These are phyloP conservation scores for Saccharomyces jurei DNA, from an alignment of 805 yeast genomes.

Conservation along the genomic window DNA sequence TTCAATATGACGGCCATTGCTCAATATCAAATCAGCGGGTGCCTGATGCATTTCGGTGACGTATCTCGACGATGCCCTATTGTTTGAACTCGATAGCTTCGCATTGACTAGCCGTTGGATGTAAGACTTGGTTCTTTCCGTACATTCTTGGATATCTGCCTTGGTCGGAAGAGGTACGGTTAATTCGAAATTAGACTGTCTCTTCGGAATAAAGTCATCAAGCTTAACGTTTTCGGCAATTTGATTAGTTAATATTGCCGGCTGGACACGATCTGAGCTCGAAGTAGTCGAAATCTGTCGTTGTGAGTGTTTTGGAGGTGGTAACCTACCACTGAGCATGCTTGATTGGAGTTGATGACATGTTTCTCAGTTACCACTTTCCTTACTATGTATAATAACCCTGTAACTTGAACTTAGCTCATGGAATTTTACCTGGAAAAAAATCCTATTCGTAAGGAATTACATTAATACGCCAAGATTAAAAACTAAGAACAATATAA, in stretches of 20 bases:
- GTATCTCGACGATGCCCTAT: background rate
- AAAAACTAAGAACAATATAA: background rate
- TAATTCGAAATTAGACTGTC: conserved; percentile 37
- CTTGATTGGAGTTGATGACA: background rate
- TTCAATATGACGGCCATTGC: background rate
- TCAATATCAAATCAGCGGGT: background rate
- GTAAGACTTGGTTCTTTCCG: conserved; percentile 43
- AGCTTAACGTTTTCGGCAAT: conserved; percentile 31
- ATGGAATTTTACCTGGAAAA: background rate
- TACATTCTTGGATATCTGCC: conserved; percentile 39
- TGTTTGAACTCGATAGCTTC: background rate
- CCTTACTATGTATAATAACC: background rate
- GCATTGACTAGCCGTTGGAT: background rate
- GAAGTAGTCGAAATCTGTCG: background rate
- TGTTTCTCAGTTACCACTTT: background rate
- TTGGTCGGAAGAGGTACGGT: conserved; percentile 39
- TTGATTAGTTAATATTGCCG: background rate
- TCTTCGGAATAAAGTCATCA: conserved; percentile 53
- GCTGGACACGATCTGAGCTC: background rate
- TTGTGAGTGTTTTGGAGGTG: conserved; percentile 16
- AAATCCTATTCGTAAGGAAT: background rate
- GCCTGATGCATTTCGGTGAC: background rate
- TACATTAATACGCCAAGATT: background rate
- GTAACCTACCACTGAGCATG: conserved; percentile 5
- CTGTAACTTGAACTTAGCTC: background rate